Evolutionary conservation across 768 basidiomycete species (phyloP).

Genomic region (Amanita inopinata): DNA sequence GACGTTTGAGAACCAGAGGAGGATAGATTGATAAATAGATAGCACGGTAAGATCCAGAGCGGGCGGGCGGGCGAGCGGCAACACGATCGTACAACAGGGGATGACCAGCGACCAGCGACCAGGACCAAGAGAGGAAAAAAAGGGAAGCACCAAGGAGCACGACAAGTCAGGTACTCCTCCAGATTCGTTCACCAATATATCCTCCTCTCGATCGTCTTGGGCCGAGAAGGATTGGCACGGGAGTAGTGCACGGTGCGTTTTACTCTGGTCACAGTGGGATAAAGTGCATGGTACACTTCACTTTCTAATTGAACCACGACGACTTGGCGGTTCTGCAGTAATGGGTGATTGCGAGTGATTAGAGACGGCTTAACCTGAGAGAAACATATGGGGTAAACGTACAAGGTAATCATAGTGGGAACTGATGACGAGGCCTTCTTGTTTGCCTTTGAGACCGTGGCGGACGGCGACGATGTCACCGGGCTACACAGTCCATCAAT

Average conservation of each 20-base stretch:
- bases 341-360: not conserved
- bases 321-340: slow-evolving; percentile 63
- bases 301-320: slow-evolving; percentile 75
- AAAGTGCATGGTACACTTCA: slow-evolving; percentile 65
- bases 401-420: slow-evolving; percentile 64
- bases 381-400: slow-evolving; percentile 19
- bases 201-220: slow-evolving; percentile 59
- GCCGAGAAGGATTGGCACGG: slow-evolving; percentile 29
- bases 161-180: too few relatives aligned
- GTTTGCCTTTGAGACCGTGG: slow-evolving; percentile 49
- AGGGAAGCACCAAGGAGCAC: not conserved
- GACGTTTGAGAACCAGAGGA: too few relatives aligned
- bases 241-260: slow-evolving; percentile 60
- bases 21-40: too few relatives aligned
- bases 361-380: not conserved
- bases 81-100: too few relatives aligned
- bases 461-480: slow-evolving; percentile 77
- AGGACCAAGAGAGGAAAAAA: not conserved
- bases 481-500: slow-evolving; percentile 31
- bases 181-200: slow-evolving; percentile 55
- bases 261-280: slow-evolving; percentile 72
- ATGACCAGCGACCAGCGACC: too few relatives aligned
- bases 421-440: slow-evolving; percentile 75
- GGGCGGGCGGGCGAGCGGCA: too few relatives aligned
- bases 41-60: too few relatives aligned